Evolutionary conservation across 2,329 filamentous ascomycete genomes (phyloP).

Genomic region (Aspergillus alliaceus): DNA sequence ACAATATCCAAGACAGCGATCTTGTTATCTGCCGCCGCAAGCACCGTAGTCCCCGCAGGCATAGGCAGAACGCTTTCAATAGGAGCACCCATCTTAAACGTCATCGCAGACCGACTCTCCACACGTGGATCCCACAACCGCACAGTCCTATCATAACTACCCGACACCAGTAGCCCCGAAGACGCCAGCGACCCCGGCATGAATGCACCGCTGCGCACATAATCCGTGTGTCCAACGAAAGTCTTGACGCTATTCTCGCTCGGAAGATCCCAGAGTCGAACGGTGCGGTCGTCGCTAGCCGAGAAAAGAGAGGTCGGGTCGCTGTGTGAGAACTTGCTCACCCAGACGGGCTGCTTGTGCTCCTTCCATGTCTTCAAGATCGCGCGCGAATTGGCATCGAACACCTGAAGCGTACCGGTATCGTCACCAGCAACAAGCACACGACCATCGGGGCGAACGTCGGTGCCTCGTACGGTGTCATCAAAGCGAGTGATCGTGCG

Average conservation of each 20-base stretch:
- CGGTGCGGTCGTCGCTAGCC: slow-evolving; percentile 87
- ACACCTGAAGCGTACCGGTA: slow-evolving; percentile 88
- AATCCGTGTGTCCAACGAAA: slow-evolving; percentile 86
- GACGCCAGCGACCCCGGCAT: slow-evolving; percentile 67
- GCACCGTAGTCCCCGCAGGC: slow-evolving; percentile 79
- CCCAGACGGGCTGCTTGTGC: slow-evolving; percentile 92
- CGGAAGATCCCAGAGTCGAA: slow-evolving; percentile 91
- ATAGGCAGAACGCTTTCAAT: slow-evolving; percentile 87
- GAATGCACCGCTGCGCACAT: slow-evolving; percentile 84
- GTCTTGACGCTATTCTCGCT: slow-evolving; percentile 72
- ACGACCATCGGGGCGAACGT: slow-evolving; percentile 83
- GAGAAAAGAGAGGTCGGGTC: slow-evolving; percentile 85
- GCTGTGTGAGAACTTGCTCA: slow-evolving; percentile 86
- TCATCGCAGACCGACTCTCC: slow-evolving; percentile 72
- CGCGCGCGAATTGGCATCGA: slow-evolving; percentile 83
- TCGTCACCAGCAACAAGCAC: slow-evolving; percentile 91
- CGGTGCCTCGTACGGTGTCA: slow-evolving; percentile 84
- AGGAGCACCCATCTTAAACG: slow-evolving; percentile 89
- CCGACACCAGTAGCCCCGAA: slow-evolving; percentile 75
- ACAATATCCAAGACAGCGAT: slow-evolving; percentile 92
- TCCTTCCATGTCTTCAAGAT: slow-evolving; percentile 94
- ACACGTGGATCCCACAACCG: slow-evolving; percentile 88
- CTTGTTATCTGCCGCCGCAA: slow-evolving; percentile 80
- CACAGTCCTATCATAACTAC: slow-evolving; percentile 93
- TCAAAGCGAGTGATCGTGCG: slow-evolving; percentile 95